Conservation (phyloP, 305 asterid species). For the Lippia alba region DNA sequence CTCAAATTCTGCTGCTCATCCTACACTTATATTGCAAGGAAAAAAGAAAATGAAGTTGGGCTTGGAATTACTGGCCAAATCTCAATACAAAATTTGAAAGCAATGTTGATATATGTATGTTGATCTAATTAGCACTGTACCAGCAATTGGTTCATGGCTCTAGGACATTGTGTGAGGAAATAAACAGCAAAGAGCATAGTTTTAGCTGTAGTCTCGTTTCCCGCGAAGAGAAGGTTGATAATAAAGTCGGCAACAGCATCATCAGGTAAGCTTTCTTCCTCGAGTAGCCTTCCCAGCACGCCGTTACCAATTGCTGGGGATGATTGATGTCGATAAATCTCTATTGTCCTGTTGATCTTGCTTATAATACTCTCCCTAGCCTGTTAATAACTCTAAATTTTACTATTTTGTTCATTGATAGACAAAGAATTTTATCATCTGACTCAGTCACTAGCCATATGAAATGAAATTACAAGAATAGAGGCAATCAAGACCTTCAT, state of each 20-base stretch:
- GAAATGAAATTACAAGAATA: background rate
- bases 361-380: conserved; percentile 75
- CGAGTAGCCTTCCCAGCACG: conserved; percentile 67
- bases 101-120: background rate
- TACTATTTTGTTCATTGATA: too few relatives aligned
- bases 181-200: conserved; percentile 90
- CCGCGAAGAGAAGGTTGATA: conserved; percentile 90
- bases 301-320: conserved; percentile 56
- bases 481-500: conserved; percentile 67
- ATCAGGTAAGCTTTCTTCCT: conserved; percentile 84
- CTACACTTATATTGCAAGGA: conserved; percentile 41
- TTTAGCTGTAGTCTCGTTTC: conserved; percentile 91
- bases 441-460: too few relatives aligned
- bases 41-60: background rate
- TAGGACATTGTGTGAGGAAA: conserved; percentile 81
- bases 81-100: background rate
- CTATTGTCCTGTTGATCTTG: conserved; percentile 67
- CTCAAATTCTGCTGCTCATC: conserved; percentile 74
- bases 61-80: conserved; percentile 16
- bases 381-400: conserved; percentile 37
- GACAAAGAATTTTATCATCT: too few relatives aligned
- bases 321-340: conserved; percentile 51
- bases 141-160: conserved; percentile 76
- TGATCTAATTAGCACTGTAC: conserved; percentile 44
- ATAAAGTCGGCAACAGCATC: conserved; percentile 83